These are phyloP conservation scores for Fusarium nisikadoi DNA, from an alignment of 2,329 filamentous ascomycete genomes.

Conservation along the genomic window DNA sequence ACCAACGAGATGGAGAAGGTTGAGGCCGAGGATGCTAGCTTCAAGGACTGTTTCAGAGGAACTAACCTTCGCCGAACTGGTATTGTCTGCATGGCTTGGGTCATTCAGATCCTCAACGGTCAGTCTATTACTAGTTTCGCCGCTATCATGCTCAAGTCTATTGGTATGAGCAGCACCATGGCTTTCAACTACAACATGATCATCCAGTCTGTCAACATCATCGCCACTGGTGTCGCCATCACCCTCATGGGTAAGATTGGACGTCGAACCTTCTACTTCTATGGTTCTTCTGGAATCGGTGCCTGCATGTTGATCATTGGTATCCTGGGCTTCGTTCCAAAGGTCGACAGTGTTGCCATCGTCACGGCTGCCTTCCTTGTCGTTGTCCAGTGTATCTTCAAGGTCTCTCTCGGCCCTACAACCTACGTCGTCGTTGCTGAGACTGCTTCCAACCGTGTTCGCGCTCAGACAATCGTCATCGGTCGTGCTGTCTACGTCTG, in stretches of 20 bases:
- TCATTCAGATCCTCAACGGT: slow-evolving; percentile 49
- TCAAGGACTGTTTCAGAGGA: slow-evolving; percentile 60
- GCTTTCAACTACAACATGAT: slow-evolving; percentile 61
- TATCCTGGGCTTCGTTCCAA: slow-evolving; percentile 50
- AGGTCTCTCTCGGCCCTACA: slow-evolving; percentile 61
- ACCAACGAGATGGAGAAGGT: slow-evolving; percentile 54
- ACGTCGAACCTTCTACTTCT: slow-evolving; percentile 54
- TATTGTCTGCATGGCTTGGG: slow-evolving; percentile 51
- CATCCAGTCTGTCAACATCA: slow-evolving; percentile 58
- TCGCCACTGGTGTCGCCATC: slow-evolving; percentile 55
- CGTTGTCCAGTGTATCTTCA: slow-evolving; percentile 64
- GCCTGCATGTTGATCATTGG: slow-evolving; percentile 56
- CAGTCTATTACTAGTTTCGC: slow-evolving; percentile 65
- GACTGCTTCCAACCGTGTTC: slow-evolving; percentile 57
- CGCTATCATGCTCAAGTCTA: slow-evolving; percentile 62
- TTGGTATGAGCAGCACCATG: slow-evolving; percentile 55
- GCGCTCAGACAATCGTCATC: slow-evolving; percentile 58
- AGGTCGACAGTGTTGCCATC: slow-evolving; percentile 39
- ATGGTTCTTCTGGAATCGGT: slow-evolving; percentile 53
- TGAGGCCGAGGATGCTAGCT: slow-evolving; percentile 58
- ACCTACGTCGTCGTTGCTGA: slow-evolving; percentile 83
- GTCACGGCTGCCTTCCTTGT: slow-evolving; percentile 46
- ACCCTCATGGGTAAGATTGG: slow-evolving; percentile 51
- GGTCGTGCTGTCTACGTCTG: slow-evolving; percentile 56
- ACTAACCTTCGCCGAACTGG: slow-evolving; percentile 53